Percentiles rank a stretch among this genome's conserved stretches.
Evolutionary conservation across 192 early-diverging fungal species (phyloP).

Genomic region (Coemansia sp.): DNA sequence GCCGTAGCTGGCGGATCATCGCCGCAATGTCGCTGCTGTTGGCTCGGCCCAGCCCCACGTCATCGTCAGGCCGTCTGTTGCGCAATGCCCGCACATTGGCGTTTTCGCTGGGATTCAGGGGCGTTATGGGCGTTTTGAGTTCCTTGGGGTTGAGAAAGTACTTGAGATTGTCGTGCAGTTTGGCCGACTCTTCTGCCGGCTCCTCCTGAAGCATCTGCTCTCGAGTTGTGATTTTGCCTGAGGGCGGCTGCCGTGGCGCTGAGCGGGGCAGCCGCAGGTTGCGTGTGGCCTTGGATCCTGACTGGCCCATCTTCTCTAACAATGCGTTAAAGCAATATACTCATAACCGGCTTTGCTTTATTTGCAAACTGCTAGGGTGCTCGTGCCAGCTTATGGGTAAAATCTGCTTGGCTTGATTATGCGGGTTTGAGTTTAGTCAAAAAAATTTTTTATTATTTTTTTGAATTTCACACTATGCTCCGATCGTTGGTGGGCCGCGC

Average conservation of each 20-base stretch:
- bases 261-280: conserved; percentile 27
- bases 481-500: conserved; percentile 3
- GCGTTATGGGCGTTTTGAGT: conserved; percentile 38
- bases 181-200: neutral
- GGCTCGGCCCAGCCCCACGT: conserved; percentile 8
- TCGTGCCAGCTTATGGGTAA: neutral
- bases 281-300: conserved; percentile 18
- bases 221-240: conserved; percentile 20
- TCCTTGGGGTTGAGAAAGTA: conserved; percentile 40
- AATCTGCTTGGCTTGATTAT: no score
- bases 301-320: conserved; percentile 27
- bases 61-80: conserved; percentile 14
- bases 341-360: no score
- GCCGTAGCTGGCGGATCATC: conserved; percentile 4
- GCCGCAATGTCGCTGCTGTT: conserved; percentile 10
- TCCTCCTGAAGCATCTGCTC: conserved; percentile 41
- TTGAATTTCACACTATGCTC: neutral
- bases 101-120: conserved; percentile 24
- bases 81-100: conserved; percentile 37
- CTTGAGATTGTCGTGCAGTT: conserved; percentile 35
- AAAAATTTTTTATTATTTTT: neutral
- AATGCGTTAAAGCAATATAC: no score
- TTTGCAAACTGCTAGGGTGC: neutral
- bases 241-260: neutral
- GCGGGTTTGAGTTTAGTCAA: neutral